Base-by-base conservation (phyloP, 2,329 filamentous ascomycete species). In the Fusarium camptoceras region DNA sequence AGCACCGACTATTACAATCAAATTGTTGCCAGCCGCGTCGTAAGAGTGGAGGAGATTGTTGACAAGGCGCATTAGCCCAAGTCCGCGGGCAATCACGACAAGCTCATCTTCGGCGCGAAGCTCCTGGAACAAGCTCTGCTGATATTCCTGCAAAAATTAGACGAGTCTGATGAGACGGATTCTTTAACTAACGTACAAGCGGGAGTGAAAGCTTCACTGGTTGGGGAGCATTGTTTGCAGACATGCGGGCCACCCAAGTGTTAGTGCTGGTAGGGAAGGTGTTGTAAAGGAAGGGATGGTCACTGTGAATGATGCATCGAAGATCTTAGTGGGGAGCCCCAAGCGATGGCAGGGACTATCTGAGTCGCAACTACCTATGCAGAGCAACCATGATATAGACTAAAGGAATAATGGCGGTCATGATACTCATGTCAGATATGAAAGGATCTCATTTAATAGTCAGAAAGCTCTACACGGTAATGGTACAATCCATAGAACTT, bases 1-100 rank as follows among this genome's bases (percentile, higher is more conserved):
- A 37, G 96, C 94, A 12, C 94, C 94, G 43, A 98, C 89, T 22
- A 99, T 83, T 46, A 99, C 85, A 50, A 99, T 91, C 57, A 99
- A 84, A 77, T 97, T 98, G 81, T 96, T 97, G 16, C 96, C 96
- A 6, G 94, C 94, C 2, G 94, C 94, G 86, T 99, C 96, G 82
- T 98, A 98, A 22, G 94, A 94, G 81, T 99, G 96, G 28, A 99
- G 88, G 41, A 99, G 88, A 78, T 98, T 99, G n/a, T 94, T 97
- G 76, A 98, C 88, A 60, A 99, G 88, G 72, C 94, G 93, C 79
- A 98, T 88, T 47, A 98, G 90, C 74, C 96, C 96, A 49, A 99
- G 90, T 73, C 96, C 96, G 55, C 94, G 92, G 43, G 95, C 96
- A 58, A 98, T 88, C 57, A 99, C 87, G 75, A 98, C 92, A 70